Conservation (phyloP, 2,329 filamentous ascomycete species). For the Aspergillus fructus region DNA sequence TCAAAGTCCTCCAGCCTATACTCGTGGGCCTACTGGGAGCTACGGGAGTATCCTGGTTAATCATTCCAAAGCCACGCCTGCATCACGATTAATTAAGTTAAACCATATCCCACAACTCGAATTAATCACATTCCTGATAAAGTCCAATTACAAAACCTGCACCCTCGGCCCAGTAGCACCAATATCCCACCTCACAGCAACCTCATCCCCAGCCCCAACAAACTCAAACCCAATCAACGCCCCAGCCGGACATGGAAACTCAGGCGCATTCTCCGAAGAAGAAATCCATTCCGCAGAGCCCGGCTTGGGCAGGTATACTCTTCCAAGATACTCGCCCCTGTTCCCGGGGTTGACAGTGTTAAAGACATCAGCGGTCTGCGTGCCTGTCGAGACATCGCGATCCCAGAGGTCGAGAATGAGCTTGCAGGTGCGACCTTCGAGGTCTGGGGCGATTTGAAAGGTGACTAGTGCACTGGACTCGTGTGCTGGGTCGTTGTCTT, state of each 20-base stretch:
- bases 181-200: constrained; percentile 24
- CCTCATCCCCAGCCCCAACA: constrained; percentile 25
- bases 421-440: constrained; percentile 20
- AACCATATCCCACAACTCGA: background rate
- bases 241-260: constrained; percentile 23
- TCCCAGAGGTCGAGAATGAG: constrained; percentile 25
- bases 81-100: constrained; percentile 21
- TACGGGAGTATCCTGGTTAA: constrained; percentile 49
- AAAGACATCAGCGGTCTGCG: constrained; percentile 24
- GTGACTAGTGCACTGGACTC: constrained; percentile 25
- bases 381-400: constrained; percentile 22
- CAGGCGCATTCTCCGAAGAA: constrained; percentile 19
- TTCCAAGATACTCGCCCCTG: constrained; percentile 21
- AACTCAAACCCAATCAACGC: constrained; percentile 25
- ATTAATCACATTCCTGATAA: no score
- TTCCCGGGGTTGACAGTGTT: constrained; percentile 22
- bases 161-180: constrained; percentile 24
- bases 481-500: constrained; percentile 19
- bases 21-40: constrained; percentile 49
- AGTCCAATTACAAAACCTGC: constrained; percentile 3
- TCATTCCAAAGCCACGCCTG: constrained; percentile 29
- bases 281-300: constrained; percentile 22
- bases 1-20: constrained; percentile 53
- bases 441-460: constrained; percentile 17
- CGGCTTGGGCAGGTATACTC: constrained; percentile 15